Percentiles rank a stretch among this genome's conserved stretches.
Evolutionary conservation across 176 grass and related monocot species (phyloP).

Genomic region (Tuctoria greenei): DNA sequence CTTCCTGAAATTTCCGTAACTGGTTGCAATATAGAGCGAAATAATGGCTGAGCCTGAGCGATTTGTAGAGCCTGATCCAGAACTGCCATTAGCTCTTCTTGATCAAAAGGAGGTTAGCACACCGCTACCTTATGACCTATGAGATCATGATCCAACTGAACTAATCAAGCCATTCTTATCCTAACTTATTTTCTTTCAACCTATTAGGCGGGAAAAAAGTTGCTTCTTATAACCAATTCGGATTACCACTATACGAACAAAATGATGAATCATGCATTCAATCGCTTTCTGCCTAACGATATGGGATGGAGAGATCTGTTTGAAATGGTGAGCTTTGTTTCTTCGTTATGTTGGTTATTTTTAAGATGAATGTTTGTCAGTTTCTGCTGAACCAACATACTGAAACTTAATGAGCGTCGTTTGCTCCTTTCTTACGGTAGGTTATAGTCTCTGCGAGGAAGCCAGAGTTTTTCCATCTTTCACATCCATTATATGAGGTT

Average conservation of each 20-base stretch:
- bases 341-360: slow-evolving; percentile 5
- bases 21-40: slow-evolving; percentile 72
- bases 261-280: slow-evolving; percentile 98
- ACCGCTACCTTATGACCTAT: slow-evolving; percentile 28
- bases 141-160: not conserved
- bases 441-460: slow-evolving; percentile 95
- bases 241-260: slow-evolving; percentile 98
- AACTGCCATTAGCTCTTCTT: slow-evolving; percentile 93
- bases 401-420: slow-evolving; percentile 13
- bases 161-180: slow-evolving; percentile 11
- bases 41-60: slow-evolving; percentile 96
- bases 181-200: slow-evolving; percentile 11
- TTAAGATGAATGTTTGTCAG: not conserved
- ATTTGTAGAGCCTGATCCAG: slow-evolving; percentile 97
- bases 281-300: slow-evolving; percentile 97
- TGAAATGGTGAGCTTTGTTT: slow-evolving; percentile 72
- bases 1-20: slow-evolving; percentile 40
- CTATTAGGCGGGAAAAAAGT: slow-evolving; percentile 83
- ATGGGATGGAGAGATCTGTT: slow-evolving; percentile 95
- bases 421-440: slow-evolving; percentile 46
- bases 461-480: slow-evolving; percentile 90
- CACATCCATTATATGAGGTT: slow-evolving; percentile 85
- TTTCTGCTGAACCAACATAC: slow-evolving; percentile 17
- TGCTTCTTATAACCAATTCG: slow-evolving; percentile 95
- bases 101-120: slow-evolving; percentile 94